Evolutionary conservation across 1,284 basidiomycete species (phyloP).

Genomic region (Earliella scabrosa): DNA sequence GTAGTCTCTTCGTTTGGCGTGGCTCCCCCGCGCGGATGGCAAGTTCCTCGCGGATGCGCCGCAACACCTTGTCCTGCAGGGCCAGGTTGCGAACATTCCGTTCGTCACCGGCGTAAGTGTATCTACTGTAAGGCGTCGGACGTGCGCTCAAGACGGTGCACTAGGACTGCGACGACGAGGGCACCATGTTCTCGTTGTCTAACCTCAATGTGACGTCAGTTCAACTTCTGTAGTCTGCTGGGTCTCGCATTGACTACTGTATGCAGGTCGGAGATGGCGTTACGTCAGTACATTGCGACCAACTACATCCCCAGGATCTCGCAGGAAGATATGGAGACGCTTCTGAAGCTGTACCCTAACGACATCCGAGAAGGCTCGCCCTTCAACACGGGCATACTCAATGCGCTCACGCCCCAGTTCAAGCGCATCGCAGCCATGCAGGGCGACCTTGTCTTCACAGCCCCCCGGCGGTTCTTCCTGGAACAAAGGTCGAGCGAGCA

Average conservation of each 20-base stretch:
- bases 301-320: constrained; percentile 40
- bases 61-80: constrained; percentile 28
- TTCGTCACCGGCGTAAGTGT: constrained; percentile 31
- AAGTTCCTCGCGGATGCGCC: constrained; percentile 36
- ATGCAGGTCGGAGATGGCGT: constrained; percentile 11
- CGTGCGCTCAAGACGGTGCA: background rate
- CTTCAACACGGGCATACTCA: constrained; percentile 49
- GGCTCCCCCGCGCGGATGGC: constrained; percentile 43
- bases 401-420: constrained; percentile 52
- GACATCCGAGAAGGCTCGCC: constrained; percentile 51
- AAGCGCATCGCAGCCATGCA: constrained; percentile 56
- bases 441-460: constrained; percentile 60
- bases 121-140: constrained; percentile 3
- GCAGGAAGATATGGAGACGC: constrained; percentile 12
- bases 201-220: constrained; percentile 23
- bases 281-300: constrained; percentile 12
- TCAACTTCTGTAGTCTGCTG: background rate
- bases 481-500: constrained; percentile 29
- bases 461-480: constrained; percentile 55
- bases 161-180: constrained; percentile 39
- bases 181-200: constrained; percentile 34
- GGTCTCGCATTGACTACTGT: background rate
- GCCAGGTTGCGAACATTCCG: constrained; percentile 36
- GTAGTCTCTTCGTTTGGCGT: constrained; percentile 33
- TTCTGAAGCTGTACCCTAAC: constrained; percentile 33